phyloP scores from a whole-genome alignment of 2,329 filamentous ascomycete species.

The Alternaria ethzedia region DNA sequence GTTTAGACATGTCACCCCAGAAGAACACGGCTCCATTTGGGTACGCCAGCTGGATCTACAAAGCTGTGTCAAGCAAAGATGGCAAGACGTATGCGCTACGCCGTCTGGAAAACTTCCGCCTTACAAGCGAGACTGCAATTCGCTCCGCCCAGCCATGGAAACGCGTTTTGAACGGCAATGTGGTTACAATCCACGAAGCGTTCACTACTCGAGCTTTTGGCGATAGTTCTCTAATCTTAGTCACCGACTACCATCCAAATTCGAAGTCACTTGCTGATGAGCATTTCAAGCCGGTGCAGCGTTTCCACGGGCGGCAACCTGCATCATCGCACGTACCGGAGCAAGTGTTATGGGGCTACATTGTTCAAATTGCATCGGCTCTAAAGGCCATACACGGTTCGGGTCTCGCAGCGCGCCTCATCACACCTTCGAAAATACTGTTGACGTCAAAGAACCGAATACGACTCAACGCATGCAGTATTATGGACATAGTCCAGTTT shows the following conservation, averaged over 20 bases:
- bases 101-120: slow-evolving; percentile 83
- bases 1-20: slow-evolving; percentile 80
- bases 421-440: slow-evolving; percentile 88
- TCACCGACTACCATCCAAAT: slow-evolving; percentile 90
- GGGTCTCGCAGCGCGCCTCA: slow-evolving; percentile 82
- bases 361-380: slow-evolving; percentile 88
- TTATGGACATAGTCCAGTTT: slow-evolving; percentile 87
- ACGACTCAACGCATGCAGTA: slow-evolving; percentile 83
- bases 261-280: slow-evolving; percentile 88
- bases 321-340: slow-evolving; percentile 62
- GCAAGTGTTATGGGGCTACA: slow-evolving; percentile 85
- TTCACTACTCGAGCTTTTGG: slow-evolving; percentile 94
- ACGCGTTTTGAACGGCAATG: slow-evolving; percentile 76
- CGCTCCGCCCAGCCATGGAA: slow-evolving; percentile 89
- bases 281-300: slow-evolving; percentile 63
- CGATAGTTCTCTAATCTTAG: slow-evolving; percentile 92
- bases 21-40: slow-evolving; percentile 82
- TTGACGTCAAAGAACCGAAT: slow-evolving; percentile 90
- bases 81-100: slow-evolving; percentile 87
- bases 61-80: slow-evolving; percentile 86
- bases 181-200: slow-evolving; percentile 87
- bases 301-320: slow-evolving; percentile 48
- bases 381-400: slow-evolving; percentile 83
- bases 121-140: slow-evolving; percentile 90
- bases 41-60: slow-evolving; percentile 93